Evolutionary conservation across 345 rosid genomes (phyloP).

Genomic region (Orychophragmus violaceus): DNA sequence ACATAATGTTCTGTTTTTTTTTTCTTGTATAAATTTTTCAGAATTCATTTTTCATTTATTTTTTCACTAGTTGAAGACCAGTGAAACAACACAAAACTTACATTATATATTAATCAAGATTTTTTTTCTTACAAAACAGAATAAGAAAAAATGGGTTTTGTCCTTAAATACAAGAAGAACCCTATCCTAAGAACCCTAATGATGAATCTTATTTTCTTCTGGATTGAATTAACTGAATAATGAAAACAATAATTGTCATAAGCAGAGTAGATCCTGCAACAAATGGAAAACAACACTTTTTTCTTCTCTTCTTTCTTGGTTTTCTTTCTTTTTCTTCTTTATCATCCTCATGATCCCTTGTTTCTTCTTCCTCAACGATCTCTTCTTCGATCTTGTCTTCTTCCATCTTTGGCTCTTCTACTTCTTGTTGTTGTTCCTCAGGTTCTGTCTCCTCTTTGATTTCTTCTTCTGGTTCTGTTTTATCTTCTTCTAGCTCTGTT

Average conservation of each 20-base stretch:
- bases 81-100: conserved; percentile 9
- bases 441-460: conserved; percentile 12
- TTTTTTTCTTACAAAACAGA: neutral
- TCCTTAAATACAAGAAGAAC: neutral
- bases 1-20: neutral
- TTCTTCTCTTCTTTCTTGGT: conserved; percentile 23
- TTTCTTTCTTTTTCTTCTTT: neutral
- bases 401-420: neutral
- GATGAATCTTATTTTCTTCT: conserved; percentile 12
- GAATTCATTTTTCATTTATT: neutral
- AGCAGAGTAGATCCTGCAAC: conserved; percentile 31
- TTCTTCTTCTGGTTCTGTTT: conserved; percentile 18
- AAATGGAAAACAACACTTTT: conserved; percentile 18
- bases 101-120: neutral
- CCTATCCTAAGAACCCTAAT: neutral
- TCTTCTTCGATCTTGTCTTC: conserved; percentile 9
- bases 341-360: conserved; percentile 1
- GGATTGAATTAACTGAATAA: conserved; percentile 20
- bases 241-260: conserved; percentile 25
- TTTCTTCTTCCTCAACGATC: conserved; percentile 7
- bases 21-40: neutral
- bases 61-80: neutral
- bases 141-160: neutral
- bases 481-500: neutral
- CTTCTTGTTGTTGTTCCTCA: neutral